A percentile compares a stretch with the other conserved stretches of the same genome.
phyloP scores from a whole-genome alignment of 2,329 filamentous ascomycete species.

The Colletotrichum kahawae region DNA sequence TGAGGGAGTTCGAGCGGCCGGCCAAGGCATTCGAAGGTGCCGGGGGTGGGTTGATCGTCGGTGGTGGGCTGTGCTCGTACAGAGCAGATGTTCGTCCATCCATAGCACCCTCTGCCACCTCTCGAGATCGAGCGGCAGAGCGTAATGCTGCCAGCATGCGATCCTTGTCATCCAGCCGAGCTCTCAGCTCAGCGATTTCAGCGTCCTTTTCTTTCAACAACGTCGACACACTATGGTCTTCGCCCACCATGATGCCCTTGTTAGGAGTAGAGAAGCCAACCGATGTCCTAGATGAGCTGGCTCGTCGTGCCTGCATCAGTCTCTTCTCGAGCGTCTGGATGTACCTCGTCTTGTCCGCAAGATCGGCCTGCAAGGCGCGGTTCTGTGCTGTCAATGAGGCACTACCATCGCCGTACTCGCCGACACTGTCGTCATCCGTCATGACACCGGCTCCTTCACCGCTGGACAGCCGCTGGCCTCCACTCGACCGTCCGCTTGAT shows the following conservation, averaged over 20 bases:
- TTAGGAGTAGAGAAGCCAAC: conserved; percentile 68
- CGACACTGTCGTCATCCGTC: conserved; percentile 73
- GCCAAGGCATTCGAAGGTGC: not conserved
- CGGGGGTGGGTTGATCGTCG: conserved; percentile 17
- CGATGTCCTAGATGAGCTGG: conserved; percentile 87
- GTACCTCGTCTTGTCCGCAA: conserved; percentile 96
- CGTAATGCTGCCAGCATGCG: conserved; percentile 88
- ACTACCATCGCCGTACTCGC: conserved; percentile 85
- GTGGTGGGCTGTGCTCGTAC: conserved; percentile 20
- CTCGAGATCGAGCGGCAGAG: conserved; percentile 83
- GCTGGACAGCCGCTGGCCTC: conserved; percentile 47
- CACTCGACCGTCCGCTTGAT: conserved; percentile 54
- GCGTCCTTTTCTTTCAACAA: conserved; percentile 86
- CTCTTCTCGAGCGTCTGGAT: conserved; percentile 93
- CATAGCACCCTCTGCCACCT: conserved; percentile 68
- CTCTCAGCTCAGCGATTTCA: conserved; percentile 90
- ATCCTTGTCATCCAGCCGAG: conserved; percentile 92
- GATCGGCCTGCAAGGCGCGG: conserved; percentile 88
- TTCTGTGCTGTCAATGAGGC: conserved; percentile 87
- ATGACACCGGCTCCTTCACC: conserved; percentile 41
- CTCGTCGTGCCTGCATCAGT: conserved; percentile 85
- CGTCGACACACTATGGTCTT: conserved; percentile 76
- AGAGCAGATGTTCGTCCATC: conserved; percentile 30
- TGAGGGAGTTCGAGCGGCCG: not conserved
- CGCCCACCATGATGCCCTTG: conserved; percentile 72